phyloP scores from a whole-genome alignment of 768 basidiomycete genomes.

The Boletus rubroflammeus region DNA sequence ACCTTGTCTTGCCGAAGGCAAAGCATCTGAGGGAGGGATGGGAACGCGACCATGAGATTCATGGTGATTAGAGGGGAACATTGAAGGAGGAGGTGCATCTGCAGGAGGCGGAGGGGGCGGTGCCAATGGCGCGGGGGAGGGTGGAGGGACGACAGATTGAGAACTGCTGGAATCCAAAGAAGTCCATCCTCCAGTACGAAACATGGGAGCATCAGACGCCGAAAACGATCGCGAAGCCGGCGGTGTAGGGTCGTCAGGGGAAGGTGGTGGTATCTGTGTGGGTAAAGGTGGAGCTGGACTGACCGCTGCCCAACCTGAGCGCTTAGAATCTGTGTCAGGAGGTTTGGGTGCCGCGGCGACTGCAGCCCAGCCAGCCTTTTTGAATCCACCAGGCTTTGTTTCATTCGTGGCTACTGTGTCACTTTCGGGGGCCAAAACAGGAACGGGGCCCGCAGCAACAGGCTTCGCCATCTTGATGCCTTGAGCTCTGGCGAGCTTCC shows the following conservation, averaged over 20 bases:
- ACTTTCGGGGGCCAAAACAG: conserved; percentile 17
- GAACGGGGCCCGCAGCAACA: conserved; percentile 11
- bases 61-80: neutral
- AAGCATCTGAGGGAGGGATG: conserved; percentile 3
- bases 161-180: conserved; percentile 52
- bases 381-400: conserved; percentile 30
- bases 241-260: conserved; percentile 16
- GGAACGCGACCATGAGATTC: conserved; percentile 15
- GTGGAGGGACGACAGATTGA: conserved; percentile 24
- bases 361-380: conserved; percentile 51
- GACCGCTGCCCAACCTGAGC: conserved; percentile 15
- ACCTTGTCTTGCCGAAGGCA: conserved; percentile 1
- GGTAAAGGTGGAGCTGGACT: conserved; percentile 24
- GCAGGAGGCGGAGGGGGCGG: conserved; percentile 19
- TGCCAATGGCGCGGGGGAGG: conserved; percentile 8
- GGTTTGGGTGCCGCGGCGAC: conserved; percentile 16
- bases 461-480: conserved; percentile 63
- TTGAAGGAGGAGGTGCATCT: conserved; percentile 1
- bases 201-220: conserved; percentile 39
- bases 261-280: conserved; percentile 6
- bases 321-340: conserved; percentile 9
- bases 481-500: conserved; percentile 78
- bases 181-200: conserved; percentile 65
- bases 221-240: conserved; percentile 14
- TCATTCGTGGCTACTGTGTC: conserved; percentile 16